These are phyloP conservation scores for Lyophyllum shimeji DNA, from an alignment of 768 basidiomycete species.

Conservation along the genomic window DNA sequence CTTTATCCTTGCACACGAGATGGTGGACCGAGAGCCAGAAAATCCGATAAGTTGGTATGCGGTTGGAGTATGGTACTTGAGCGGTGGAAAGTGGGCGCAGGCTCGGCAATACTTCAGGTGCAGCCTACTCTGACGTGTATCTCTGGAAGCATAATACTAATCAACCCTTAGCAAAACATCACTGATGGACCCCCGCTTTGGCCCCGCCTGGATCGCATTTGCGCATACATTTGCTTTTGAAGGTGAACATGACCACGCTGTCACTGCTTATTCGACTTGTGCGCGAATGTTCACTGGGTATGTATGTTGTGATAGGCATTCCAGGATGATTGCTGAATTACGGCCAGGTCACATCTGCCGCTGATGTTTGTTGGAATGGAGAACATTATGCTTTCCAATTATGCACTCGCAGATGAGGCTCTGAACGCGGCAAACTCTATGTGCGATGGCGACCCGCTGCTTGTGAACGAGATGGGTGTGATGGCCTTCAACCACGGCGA, in stretches of 20 bases:
- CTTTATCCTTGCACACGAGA: slow-evolving; percentile 94
- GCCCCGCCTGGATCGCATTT: slow-evolving; percentile 96
- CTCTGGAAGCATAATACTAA: too few relatives aligned
- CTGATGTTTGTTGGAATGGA: slow-evolving; percentile 98
- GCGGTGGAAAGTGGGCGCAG: slow-evolving; percentile 83
- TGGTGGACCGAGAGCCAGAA: slow-evolving; percentile 93
- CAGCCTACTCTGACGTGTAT: background rate
- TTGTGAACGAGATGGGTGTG: slow-evolving; percentile 91
- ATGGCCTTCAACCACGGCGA: slow-evolving; percentile 86
- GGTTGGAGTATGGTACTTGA: slow-evolving; percentile 95
- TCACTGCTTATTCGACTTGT: slow-evolving; percentile 97
- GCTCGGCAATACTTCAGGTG: slow-evolving; percentile 95
- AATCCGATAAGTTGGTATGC: slow-evolving; percentile 97
- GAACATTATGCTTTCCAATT: slow-evolving; percentile 87
- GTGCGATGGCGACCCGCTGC: slow-evolving; percentile 85
- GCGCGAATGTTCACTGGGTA: slow-evolving; percentile 94
- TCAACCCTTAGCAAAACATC: slow-evolving; percentile 83
- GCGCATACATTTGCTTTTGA: slow-evolving; percentile 97
- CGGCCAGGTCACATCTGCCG: slow-evolving; percentile 87
- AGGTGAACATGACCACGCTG: slow-evolving; percentile 97
- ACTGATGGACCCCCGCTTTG: slow-evolving; percentile 94
- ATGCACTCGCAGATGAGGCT: slow-evolving; percentile 82
- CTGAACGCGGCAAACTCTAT: slow-evolving; percentile 77
- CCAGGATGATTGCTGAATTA: background rate
- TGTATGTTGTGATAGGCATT: slow-evolving; percentile 25